phyloP scores from a whole-genome alignment of 169 alveolate species.

The Besnoitia besnoiti region DNA sequence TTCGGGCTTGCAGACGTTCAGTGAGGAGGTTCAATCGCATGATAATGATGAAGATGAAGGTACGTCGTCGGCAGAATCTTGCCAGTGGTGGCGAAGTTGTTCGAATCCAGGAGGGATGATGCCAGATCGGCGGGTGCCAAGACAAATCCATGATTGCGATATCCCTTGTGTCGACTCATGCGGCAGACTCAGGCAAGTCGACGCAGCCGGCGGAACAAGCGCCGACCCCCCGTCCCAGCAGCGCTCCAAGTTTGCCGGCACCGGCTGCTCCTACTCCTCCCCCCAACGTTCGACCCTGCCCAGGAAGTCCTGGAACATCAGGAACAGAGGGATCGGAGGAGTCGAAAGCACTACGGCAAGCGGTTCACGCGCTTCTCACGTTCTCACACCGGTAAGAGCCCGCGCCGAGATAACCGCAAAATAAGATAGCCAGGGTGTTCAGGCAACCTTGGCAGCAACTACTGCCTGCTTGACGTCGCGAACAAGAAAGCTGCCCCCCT shows the following conservation, averaged over 20 bases:
- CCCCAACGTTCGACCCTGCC: background rate
- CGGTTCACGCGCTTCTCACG: conserved; percentile 63
- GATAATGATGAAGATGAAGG: background rate
- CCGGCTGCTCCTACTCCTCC: too few species aligned
- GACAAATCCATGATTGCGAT: too few species aligned
- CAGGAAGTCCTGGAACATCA: background rate
- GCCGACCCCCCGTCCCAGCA: background rate
- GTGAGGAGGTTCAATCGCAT: background rate
- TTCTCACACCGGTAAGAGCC: conserved; percentile 65
- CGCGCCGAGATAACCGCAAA: too few species aligned
- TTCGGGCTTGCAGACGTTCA: background rate
- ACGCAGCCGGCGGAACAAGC: background rate
- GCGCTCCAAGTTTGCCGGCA: background rate
- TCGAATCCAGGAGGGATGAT: too few species aligned
- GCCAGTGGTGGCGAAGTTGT: too few species aligned
- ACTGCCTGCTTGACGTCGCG: background rate
- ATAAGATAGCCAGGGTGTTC: too few species aligned
- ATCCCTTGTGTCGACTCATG: too few species aligned
- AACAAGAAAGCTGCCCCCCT: too few species aligned
- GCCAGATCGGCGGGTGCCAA: too few species aligned
- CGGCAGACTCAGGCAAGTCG: background rate
- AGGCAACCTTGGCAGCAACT: too few species aligned
- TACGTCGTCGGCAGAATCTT: too few species aligned
- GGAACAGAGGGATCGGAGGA: background rate
- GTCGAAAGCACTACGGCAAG: conserved; percentile 53